Base-by-base conservation (phyloP, 176 grass and related monocot species). In the Aegilops longissima region DNA sequence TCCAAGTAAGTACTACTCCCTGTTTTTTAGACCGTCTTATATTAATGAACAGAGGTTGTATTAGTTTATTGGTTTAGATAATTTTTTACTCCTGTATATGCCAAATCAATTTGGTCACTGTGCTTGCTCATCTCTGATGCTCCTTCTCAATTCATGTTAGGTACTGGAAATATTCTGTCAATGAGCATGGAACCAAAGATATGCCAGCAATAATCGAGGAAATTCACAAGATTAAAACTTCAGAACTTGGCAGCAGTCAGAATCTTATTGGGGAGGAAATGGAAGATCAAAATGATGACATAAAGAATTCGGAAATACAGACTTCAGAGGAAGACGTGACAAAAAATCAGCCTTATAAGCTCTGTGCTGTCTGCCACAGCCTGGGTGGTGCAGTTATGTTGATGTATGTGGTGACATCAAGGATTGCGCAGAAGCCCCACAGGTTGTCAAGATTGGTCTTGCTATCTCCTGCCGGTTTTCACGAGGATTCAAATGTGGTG, bases 111-210 rank as follows among this genome's bases (percentile, higher is more conserved):
- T 69, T 63, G 8, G 49, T 91, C n/a, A 30, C 5, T 83, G 20
- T 29, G 35, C 34, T 39, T 62, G 21, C 36, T 76, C 27, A 71
- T 79, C 4, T 9, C 11, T 47, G 63, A 70, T 51, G 25, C 33
- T 70, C 17, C n/a, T 39, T 65, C 23, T 16, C 25, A 31, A 92
- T 85, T 25, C 51, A 80, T 52, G 35, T 58, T 70, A 98, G 96
- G 76, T 98, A 98, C 82, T 98, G 96, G 96, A 95, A 82, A 80
- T 98, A 98, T 89, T 96, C 96, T 83, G 90, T 98, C 82, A 98
- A 98, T 84, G 96, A 98, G 85, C 96, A 93, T 82, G 96, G 92
- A 82, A 96, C 92, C 25, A 88, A 90, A 89, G 96, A 98, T 91
- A 84, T 98, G 47, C 90, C 92, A 25, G 93, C 93, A 77, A 90